Base-by-base conservation (phyloP, 768 basidiomycete species). In the Tephrocybe rancida region DNA sequence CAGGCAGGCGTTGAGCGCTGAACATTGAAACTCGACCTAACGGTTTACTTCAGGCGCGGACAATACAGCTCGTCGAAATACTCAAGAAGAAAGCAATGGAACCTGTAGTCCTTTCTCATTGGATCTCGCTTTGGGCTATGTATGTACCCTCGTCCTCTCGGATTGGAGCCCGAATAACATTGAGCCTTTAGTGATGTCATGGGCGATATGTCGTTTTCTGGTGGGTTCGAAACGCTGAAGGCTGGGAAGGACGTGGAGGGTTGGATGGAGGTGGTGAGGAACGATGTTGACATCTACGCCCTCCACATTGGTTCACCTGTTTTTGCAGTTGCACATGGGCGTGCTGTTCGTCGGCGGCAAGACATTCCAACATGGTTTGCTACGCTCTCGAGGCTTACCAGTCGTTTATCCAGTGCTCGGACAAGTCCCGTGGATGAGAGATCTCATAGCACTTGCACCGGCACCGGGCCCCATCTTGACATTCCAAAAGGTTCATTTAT, bases 171-270 rank as follows among this genome's bases (percentile, higher is more conserved):
- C 30, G 3, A 14, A 39, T 14, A 22, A 26, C 21, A 24, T 45
- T 14, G 10, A 9, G 35, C 5, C n/a, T 34, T 3, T n/a, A 67
- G 65, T 48, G 65, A 65, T 43, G 49, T 57, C 2, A 67, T 65
- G 59, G 65, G 64, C 24, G 64, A 67, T 34, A 67, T 65, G 61
- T 48, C 57, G 5, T 67, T 67, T 46, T 63, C 62, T 25, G 65
- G 64, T 16, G 65, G 65, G 11, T 64, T 67, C 18, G 65, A 67
- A 44, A 64, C 60, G 13, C 58, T 67, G 41, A 38, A 29, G 21
- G 62, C 56, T 7, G 65, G 58, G 3, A 49, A 58, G 44, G 65
- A 67, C 29, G 47, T 24, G 3, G 64, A 65, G 35, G 64, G 61
- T 6, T 65, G 65, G 65, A 55, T 62, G 57, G 59, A 67, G 52